Conservation (phyloP, 495 filamentous ascomycete species). For the Tuber magnatum region DNA sequence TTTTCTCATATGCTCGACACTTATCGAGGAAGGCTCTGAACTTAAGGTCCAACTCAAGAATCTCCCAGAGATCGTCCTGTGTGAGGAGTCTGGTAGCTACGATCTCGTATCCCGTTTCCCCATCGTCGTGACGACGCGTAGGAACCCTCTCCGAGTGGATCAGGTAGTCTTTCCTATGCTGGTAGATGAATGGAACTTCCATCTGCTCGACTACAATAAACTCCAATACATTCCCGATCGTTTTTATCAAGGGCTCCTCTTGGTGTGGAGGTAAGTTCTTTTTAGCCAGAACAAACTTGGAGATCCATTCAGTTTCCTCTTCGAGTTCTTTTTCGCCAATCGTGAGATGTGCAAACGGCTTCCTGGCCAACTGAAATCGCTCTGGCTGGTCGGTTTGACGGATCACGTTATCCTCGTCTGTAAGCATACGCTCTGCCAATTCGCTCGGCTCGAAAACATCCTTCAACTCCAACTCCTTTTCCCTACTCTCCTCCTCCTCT, state of each 20-base stretch:
- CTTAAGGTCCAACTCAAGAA: constrained; percentile 88
- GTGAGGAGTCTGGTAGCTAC: constrained; percentile 80
- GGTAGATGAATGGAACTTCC: constrained; percentile 95
- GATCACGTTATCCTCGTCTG: constrained; percentile 88
- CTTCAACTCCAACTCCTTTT: constrained; percentile 80
- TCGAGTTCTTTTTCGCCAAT: constrained; percentile 59
- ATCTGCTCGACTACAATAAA: constrained; percentile 87
- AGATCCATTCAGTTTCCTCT: constrained; percentile 88
- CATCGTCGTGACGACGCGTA: constrained; percentile 48
- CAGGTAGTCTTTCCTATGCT: constrained; percentile 94
- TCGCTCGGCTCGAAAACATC: constrained; percentile 97
- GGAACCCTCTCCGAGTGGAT: constrained; percentile 79
- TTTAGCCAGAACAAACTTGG: constrained; percentile 79
- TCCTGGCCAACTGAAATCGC: constrained; percentile 83
- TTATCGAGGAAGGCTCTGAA: constrained; percentile 87
- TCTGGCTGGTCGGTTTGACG: constrained; percentile 82
- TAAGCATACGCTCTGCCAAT: constrained; percentile 84
- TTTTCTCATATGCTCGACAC: constrained; percentile 69
- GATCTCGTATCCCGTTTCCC: constrained; percentile 63
- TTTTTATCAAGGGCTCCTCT: constrained; percentile 71
- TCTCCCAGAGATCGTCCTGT: constrained; percentile 88
- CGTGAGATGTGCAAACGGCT: constrained; percentile 66
- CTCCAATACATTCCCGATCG: constrained; percentile 85
- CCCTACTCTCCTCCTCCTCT: constrained; percentile 62
- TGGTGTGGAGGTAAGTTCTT: constrained; percentile 57